These are phyloP conservation scores for Irineochytrium annulatum DNA, from an alignment of 192 early-diverging fungal species.

Conservation along the genomic window DNA sequence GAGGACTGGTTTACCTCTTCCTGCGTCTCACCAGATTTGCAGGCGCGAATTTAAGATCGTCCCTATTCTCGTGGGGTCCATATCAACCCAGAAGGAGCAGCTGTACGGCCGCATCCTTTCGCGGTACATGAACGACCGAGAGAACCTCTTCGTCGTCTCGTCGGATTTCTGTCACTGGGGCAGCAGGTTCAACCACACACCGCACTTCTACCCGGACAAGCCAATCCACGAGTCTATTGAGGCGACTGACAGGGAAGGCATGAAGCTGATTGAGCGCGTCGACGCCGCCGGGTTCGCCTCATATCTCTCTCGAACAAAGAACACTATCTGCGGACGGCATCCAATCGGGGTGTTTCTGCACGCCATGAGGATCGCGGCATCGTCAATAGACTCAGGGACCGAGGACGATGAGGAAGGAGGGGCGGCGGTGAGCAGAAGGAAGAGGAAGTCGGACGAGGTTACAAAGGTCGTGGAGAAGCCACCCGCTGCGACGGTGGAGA, in stretches of 20 bases:
- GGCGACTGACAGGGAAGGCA: conserved; percentile 74
- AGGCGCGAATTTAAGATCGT: conserved; percentile 60
- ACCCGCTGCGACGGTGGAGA: too few relatives aligned
- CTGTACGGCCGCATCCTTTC: conserved; percentile 70
- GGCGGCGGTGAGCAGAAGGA: conserved; percentile 4
- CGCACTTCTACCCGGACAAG: conserved; percentile 1
- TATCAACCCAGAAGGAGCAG: conserved; percentile 55
- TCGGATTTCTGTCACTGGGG: conserved; percentile 99
- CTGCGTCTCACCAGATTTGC: background rate
- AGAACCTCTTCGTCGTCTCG: conserved; percentile 89
- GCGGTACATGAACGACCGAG: conserved; percentile 63
- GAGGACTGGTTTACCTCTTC: background rate
- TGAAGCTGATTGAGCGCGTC: conserved; percentile 66
- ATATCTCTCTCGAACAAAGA: conserved; percentile 74
- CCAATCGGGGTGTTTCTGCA: conserved; percentile 81
- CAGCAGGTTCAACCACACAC: conserved; percentile 75
- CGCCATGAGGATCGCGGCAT: conserved; percentile 36
- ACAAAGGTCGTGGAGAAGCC: background rate
- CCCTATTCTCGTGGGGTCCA: conserved; percentile 83
- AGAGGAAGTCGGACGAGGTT: conserved; percentile 37
- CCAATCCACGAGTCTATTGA: conserved; percentile 80
- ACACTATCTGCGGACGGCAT: conserved; percentile 95
- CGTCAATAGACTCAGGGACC: too few relatives aligned
- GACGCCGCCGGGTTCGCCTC: conserved; percentile 55
- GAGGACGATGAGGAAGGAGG: conserved; percentile 1